A percentile compares a stretch with the other conserved stretches of the same genome.
Evolutionary conservation across 306 rosid genomes (phyloP).

Genomic region (Prunus fruticosa): DNA sequence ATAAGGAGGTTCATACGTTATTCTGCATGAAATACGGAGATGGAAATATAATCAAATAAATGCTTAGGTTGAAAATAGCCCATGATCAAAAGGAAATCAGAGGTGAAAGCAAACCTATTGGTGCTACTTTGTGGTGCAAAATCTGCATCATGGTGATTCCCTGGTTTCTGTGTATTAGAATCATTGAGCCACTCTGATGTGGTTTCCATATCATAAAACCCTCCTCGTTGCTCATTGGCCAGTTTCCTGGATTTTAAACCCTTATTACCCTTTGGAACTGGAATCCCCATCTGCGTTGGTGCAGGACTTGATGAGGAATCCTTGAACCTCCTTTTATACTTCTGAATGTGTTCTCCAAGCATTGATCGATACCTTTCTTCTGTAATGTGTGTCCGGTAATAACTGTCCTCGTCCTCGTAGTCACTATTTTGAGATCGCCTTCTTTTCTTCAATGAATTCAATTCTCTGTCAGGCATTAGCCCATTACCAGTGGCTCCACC

Average conservation of each 20-base stretch:
- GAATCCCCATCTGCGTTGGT: constrained; percentile 42
- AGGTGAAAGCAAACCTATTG: constrained; percentile 57
- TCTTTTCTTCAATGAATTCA: constrained; percentile 52
- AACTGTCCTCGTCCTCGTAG: constrained; percentile 59
- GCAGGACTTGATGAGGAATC: constrained; percentile 60
- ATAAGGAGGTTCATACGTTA: constrained; percentile 76
- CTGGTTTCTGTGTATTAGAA: constrained; percentile 49
- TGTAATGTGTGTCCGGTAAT: constrained; percentile 46
- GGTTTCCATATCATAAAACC: constrained; percentile 53
- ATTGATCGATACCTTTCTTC: constrained; percentile 88
- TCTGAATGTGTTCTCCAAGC: constrained; percentile 93
- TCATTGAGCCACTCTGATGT: constrained; percentile 64
- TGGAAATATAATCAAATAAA: neutral
- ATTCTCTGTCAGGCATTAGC: constrained; percentile 53
- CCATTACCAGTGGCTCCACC: constrained; percentile 70
- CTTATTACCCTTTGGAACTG: constrained; percentile 38
- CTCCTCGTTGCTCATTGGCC: constrained; percentile 59
- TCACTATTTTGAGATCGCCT: constrained; percentile 64
- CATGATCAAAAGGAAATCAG: constrained; percentile 17
- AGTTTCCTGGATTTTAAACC: constrained; percentile 58
- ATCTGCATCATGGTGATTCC: constrained; percentile 53
- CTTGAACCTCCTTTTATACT: constrained; percentile 84
- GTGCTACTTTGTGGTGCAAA: constrained; percentile 33
- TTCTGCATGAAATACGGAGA: constrained; percentile 47
- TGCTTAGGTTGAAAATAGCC: constrained; percentile 1